phyloP scores from a whole-genome alignment of 2,329 filamentous ascomycete genomes.

The Fusarium floridanum region DNA sequence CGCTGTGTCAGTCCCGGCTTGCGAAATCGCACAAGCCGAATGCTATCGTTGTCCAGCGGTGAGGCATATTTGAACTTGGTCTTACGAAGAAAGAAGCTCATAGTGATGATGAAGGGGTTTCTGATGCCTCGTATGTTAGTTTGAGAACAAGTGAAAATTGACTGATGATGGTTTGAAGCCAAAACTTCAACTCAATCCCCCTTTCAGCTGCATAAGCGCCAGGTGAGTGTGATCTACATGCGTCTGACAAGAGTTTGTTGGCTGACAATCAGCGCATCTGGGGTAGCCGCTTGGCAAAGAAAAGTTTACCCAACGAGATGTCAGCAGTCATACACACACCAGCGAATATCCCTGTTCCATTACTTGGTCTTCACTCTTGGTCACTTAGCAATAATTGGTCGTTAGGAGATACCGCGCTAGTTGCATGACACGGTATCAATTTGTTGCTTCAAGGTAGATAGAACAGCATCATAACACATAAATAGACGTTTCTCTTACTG shows the following conservation, averaged over 20 bases:
- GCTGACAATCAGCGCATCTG: not conserved
- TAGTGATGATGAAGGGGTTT: not conserved
- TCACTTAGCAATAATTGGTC: not conserved
- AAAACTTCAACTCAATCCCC: not conserved
- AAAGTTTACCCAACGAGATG: not conserved
- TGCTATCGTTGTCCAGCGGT: not conserved
- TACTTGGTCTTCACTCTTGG: not conserved
- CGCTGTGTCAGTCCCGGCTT: not conserved
- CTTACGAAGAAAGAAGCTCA: not conserved
- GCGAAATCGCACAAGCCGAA: not conserved
- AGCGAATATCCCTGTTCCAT: not conserved
- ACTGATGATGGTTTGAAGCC: not conserved
- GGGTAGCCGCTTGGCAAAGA: not conserved
- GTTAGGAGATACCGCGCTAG: too few relatives aligned
- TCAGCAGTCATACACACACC: not conserved
- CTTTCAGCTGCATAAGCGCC: not conserved
- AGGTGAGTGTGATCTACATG: not conserved
- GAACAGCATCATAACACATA: not conserved
- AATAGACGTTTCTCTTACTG: not conserved
- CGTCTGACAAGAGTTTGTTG: not conserved
- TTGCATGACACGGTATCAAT: not conserved
- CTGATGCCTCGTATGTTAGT: not conserved
- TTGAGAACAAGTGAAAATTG: not conserved
- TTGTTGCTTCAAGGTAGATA: not conserved
- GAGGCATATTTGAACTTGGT: not conserved